Evolutionary conservation across 2,329 filamentous ascomycete species (phyloP).

Genomic region (Tolypocladium album): DNA sequence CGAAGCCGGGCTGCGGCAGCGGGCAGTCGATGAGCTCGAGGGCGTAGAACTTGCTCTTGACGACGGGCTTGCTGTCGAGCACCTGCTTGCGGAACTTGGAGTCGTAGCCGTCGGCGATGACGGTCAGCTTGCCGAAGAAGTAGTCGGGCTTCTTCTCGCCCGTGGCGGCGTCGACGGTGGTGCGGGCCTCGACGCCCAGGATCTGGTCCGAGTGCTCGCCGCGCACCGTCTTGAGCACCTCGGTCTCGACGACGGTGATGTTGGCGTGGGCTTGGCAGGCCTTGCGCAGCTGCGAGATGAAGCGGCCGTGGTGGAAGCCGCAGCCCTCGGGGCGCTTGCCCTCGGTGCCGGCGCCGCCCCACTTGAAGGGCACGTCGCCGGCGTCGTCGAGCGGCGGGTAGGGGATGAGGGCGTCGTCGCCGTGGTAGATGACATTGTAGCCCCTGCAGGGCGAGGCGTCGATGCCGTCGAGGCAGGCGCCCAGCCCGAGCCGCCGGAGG

Average conservation of each 20-base stretch:
- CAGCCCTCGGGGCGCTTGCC: slow-evolving; percentile 52
- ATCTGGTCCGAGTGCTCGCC: slow-evolving; percentile 60
- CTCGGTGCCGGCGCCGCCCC: slow-evolving; percentile 22
- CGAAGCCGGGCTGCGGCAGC: slow-evolving; percentile 64
- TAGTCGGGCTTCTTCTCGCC: slow-evolving; percentile 52
- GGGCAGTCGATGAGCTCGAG: slow-evolving; percentile 84
- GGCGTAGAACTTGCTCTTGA: slow-evolving; percentile 84
- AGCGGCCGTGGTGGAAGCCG: slow-evolving; percentile 88
- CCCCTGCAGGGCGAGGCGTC: slow-evolving; percentile 75
- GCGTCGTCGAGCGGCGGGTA: slow-evolving; percentile 58
- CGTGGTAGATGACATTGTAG: slow-evolving; percentile 80
- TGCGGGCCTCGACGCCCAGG: slow-evolving; percentile 70
- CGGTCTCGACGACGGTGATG: slow-evolving; percentile 85
- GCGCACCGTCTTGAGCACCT: slow-evolving; percentile 65
- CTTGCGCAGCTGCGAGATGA: slow-evolving; percentile 71
- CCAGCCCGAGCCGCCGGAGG: slow-evolving; percentile 68
- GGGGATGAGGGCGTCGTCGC: slow-evolving; percentile 60
- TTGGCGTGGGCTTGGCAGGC: slow-evolving; percentile 68
- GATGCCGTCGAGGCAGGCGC: slow-evolving; percentile 76
- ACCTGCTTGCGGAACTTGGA: slow-evolving; percentile 83
- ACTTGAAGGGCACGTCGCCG: slow-evolving; percentile 27
- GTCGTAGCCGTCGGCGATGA: slow-evolving; percentile 85
- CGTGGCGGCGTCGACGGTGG: slow-evolving; percentile 41
- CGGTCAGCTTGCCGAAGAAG: slow-evolving; percentile 82
- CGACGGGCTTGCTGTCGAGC: slow-evolving; percentile 53